Base-by-base conservation (phyloP, 2,329 filamentous ascomycete species). In the Aureobasidium sp. region DNA sequence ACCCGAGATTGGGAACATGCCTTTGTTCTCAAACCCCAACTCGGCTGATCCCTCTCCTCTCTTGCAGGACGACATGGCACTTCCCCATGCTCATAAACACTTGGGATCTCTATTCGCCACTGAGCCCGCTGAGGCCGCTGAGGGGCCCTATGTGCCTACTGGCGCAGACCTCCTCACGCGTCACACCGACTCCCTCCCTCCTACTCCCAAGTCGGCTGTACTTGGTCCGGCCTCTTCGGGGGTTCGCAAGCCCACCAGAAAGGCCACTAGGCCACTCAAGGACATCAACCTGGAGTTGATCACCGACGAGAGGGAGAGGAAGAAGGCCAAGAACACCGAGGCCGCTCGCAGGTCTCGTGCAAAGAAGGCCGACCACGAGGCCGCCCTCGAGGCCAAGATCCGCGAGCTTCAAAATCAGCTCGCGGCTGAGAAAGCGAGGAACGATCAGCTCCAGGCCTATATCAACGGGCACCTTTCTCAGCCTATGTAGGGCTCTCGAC, bases 271-370 rank as follows among this genome's bases (percentile, higher is more conserved):
- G 81, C 86, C 88, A 65, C 79, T 96, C 61, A 87, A 89, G 65
- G 86, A 87, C 7, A 92, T 96, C 72, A 78, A 88, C 64, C 83
- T 91, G 41, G 90, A 97, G 67, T 83, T 86, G 0, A 77, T 48
- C 45, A 29, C 68, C 45, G 92, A 97, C 70, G 83, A 82, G 10
- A 74, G 88, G n/a, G 91, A 90, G 25, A 84, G 92, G 81, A 97
- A 97, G 85, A 89, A 93, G 73, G 92, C 91, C 55, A 88, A 91
- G 67, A 97, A 97, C 75, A 96, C 91, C 9, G 83, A 95, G 73
- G 93, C 93, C 21, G 93, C 93, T 69, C 91, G 93, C 67, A 96
- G 96, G 78, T 96, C 91, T 63, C 87, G 93, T 58, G 87, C 91
- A 70, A 87, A 91, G 67, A 96, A 96, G 79, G 85, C 90, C 62